A percentile compares a stretch with the other conserved stretches of the same genome.
Evolutionary conservation across 2,329 filamentous ascomycete genomes (phyloP).

Genomic region (Plectosphaerella sp.): DNA sequence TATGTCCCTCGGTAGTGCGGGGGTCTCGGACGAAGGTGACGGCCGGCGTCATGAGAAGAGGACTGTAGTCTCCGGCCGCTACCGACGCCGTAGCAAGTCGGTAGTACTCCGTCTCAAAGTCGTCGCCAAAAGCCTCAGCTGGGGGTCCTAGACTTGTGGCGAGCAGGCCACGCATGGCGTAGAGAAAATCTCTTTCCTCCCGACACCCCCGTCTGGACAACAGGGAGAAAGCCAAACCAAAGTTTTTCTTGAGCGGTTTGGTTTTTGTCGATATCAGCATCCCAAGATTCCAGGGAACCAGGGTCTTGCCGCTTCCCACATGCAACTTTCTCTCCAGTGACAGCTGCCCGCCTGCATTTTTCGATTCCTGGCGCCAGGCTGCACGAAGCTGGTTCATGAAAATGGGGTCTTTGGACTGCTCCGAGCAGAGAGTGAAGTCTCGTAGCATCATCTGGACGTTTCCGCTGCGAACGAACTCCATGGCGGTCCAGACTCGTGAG

Average conservation of each 20-base stretch:
- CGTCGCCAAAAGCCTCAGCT: not conserved
- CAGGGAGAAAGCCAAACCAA: not conserved
- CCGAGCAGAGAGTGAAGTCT: not conserved
- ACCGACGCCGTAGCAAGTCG: not conserved
- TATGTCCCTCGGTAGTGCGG: not conserved
- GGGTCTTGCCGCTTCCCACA: not conserved
- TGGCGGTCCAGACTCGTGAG: constrained; percentile 3
- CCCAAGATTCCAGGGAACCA: not conserved
- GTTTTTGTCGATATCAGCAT: not conserved
- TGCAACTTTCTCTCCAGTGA: not conserved
- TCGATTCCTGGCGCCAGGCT: not conserved
- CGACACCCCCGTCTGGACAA: not conserved
- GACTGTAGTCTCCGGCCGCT: not conserved
- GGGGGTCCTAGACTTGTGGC: not conserved
- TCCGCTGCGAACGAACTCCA: constrained; percentile 1
- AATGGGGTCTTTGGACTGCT: not conserved
- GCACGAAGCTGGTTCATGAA: not conserved
- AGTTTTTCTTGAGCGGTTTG: not conserved
- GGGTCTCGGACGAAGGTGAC: not conserved
- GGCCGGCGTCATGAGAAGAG: not conserved
- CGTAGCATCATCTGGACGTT: not conserved
- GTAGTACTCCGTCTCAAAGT: not conserved
- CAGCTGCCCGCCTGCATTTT: not conserved
- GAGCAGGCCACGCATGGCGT: not conserved
- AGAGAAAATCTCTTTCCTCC: not conserved